Conservation (phyloP, 2,329 filamentous ascomycete species). For the Phoma sp. region DNA sequence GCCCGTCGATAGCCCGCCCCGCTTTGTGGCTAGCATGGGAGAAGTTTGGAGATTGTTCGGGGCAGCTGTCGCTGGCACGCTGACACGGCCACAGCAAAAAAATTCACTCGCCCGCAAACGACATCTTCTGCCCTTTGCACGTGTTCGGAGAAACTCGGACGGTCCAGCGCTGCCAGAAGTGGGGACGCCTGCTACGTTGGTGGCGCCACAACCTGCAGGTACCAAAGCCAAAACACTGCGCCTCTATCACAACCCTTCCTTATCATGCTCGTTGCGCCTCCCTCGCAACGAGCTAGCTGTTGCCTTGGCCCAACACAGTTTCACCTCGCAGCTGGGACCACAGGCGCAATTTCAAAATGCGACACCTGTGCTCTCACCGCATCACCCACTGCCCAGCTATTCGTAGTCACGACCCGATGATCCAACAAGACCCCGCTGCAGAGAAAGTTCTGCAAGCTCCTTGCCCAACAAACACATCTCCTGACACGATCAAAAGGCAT, state of each 20-base stretch:
- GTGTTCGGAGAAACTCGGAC: slow-evolving; percentile 18
- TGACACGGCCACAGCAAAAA: slow-evolving; percentile 20
- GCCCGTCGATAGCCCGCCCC: slow-evolving; percentile 35
- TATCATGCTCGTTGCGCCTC: slow-evolving; percentile 5
- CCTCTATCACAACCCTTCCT: slow-evolving; percentile 16
- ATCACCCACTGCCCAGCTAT: slow-evolving; percentile 6
- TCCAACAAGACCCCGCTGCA: slow-evolving; percentile 21
- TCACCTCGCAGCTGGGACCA: slow-evolving; percentile 9
- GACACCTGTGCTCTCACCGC: slow-evolving; percentile 16
- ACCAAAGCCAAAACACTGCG: slow-evolving; percentile 15
- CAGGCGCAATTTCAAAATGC: slow-evolving; percentile 2
- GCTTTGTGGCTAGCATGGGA: slow-evolving; percentile 22
- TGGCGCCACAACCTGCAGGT: slow-evolving; percentile 22
- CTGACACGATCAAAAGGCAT: slow-evolving; percentile 13
- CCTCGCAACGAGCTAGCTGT: slow-evolving; percentile 6
- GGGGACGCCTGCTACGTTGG: slow-evolving; percentile 23
- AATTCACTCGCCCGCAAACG: slow-evolving; percentile 31
- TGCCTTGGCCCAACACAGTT: slow-evolving; percentile 1
- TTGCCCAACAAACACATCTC: slow-evolving; percentile 22
- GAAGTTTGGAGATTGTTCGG: slow-evolving; percentile 31
- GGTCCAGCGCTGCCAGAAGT: slow-evolving; percentile 12
- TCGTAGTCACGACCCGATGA: slow-evolving; percentile 15
- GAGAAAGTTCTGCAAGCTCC: slow-evolving; percentile 19
- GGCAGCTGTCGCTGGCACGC: slow-evolving; percentile 32
- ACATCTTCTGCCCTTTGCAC: slow-evolving; percentile 18